phyloP scores from a whole-genome alignment of 2,329 filamentous ascomycete species.

The Neopestalotiopsis sp. region DNA sequence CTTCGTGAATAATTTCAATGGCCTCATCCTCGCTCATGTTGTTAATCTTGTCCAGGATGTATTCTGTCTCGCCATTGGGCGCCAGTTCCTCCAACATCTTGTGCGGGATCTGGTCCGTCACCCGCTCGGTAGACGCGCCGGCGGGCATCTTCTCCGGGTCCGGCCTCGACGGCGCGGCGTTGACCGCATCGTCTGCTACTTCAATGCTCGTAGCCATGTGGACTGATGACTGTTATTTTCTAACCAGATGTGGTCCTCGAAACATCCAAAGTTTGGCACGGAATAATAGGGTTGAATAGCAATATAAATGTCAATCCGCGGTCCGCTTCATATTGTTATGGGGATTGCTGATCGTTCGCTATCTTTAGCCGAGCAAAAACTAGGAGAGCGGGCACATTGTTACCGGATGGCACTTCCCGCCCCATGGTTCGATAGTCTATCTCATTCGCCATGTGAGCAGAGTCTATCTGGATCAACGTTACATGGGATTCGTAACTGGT shows the following conservation, averaged over 20 bases:
- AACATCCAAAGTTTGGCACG: neutral
- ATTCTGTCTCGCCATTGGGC: slow-evolving; percentile 47
- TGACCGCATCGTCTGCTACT: slow-evolving; percentile 10
- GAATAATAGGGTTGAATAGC: neutral
- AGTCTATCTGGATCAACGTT: slow-evolving; percentile 2
- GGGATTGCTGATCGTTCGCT: neutral
- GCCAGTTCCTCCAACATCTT: slow-evolving; percentile 46
- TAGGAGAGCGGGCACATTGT: neutral
- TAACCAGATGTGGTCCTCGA: neutral
- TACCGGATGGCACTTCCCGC: slow-evolving; percentile 1
- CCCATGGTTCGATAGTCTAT: slow-evolving; percentile 6
- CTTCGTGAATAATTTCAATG: slow-evolving; percentile 42
- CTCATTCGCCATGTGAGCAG: neutral
- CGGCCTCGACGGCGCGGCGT: neutral
- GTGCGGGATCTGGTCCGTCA: slow-evolving; percentile 43
- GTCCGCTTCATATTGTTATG: neutral
- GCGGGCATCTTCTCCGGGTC: slow-evolving; percentile 16
- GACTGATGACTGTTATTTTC: neutral
- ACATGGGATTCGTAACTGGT: neutral
- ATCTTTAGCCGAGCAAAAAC: neutral
- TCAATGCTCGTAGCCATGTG: slow-evolving; percentile 14
- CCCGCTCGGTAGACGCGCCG: slow-evolving; percentile 11
- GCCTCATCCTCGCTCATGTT: slow-evolving; percentile 49
- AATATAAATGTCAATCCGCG: neutral
- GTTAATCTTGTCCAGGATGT: slow-evolving; percentile 47